phyloP scores from a whole-genome alignment of 805 yeast genomes.

The Starmerella vitae region DNA sequence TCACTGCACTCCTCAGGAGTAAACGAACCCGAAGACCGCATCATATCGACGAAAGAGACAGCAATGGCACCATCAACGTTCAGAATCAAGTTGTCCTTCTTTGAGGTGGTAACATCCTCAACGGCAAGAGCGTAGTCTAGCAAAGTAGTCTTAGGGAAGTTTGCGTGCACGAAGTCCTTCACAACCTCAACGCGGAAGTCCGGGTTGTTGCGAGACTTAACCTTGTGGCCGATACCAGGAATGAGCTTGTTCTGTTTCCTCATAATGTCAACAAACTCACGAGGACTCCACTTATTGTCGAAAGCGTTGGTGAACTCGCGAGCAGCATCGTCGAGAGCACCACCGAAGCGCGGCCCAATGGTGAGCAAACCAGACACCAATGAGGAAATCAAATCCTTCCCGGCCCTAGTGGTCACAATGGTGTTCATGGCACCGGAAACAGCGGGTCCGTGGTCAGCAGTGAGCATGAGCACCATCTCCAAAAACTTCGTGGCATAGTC shows the following conservation, averaged over 20 bases:
- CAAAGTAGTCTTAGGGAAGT: constrained; percentile 33
- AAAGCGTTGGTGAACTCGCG: constrained; percentile 33
- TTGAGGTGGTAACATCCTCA: constrained; percentile 37
- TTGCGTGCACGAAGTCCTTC: constrained; percentile 33
- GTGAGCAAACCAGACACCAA: constrained; percentile 34
- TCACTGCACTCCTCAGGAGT: constrained; percentile 34
- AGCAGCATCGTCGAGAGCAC: constrained; percentile 37
- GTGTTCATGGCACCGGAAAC: constrained; percentile 38
- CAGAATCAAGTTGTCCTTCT: constrained; percentile 35
- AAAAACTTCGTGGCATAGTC: constrained; percentile 33
- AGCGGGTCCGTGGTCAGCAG: constrained; percentile 39
- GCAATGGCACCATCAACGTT: constrained; percentile 38
- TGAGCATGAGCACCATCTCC: constrained; percentile 38
- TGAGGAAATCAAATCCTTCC: constrained; percentile 36
- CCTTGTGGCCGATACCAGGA: constrained; percentile 37
- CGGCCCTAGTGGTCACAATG: constrained; percentile 36
- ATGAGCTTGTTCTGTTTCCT: constrained; percentile 36
- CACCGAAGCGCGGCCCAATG: constrained; percentile 36
- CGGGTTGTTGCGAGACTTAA: constrained; percentile 37
- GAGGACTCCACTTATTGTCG: constrained; percentile 34
- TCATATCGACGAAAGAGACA: constrained; percentile 33
- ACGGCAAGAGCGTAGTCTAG: constrained; percentile 37
- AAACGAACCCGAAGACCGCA: constrained; percentile 35
- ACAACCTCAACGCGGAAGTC: constrained; percentile 37
- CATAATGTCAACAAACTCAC: constrained; percentile 36